A percentile compares a stretch with the other conserved stretches of the same genome.
Evolutionary conservation across 257 asterid genomes (phyloP).

Genomic region (Nicotiana benthamiana): DNA sequence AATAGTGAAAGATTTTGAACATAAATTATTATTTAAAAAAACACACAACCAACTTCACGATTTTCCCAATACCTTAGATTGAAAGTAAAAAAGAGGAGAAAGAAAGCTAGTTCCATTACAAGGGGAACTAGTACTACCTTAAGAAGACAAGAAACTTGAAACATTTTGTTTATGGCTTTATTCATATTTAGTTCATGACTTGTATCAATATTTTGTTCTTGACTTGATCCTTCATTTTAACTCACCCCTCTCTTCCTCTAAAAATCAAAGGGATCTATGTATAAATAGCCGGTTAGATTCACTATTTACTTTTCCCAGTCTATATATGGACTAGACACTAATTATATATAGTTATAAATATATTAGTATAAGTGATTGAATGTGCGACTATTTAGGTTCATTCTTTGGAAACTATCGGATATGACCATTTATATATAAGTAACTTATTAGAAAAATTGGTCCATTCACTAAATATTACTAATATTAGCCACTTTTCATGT

Average conservation of each 20-base stretch:
- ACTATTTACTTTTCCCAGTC: too few species aligned
- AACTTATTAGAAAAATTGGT: too few species aligned
- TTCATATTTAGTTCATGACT: neutral
- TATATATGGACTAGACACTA: too few species aligned
- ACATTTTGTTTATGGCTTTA: neutral
- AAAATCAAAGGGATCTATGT: neutral
- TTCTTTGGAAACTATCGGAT: too few species aligned
- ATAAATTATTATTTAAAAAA: neutral
- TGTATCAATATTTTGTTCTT: neutral
- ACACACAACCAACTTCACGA: neutral
- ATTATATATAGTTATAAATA: too few species aligned
- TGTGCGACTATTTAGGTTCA: too few species aligned
- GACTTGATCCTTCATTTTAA: neutral
- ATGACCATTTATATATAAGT: too few species aligned
- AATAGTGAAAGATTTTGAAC: neutral
- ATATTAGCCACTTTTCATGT: too few species aligned
- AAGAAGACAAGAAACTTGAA: neutral
- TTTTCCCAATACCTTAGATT: neutral
- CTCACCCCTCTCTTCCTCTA: neutral
- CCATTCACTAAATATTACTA: too few species aligned
- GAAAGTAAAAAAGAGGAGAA: neutral
- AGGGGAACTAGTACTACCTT: neutral
- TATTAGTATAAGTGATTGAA: too few species aligned
- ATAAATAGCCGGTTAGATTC: too few species aligned
- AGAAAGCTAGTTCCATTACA: neutral